Base-by-base conservation (phyloP, 192 early-diverging fungal species). In the Entomortierella chlamydospora region DNA sequence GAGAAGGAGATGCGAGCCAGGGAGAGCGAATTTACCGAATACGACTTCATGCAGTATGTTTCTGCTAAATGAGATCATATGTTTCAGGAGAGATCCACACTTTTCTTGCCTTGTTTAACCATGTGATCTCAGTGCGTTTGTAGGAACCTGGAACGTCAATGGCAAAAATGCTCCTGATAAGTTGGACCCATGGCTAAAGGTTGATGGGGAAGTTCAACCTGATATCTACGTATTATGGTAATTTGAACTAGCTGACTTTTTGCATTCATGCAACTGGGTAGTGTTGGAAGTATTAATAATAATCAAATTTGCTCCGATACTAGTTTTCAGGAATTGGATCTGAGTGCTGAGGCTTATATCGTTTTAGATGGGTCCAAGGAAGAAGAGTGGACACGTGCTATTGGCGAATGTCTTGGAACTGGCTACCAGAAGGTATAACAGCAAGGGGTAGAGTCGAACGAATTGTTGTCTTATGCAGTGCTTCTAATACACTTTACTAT, bases 131-230 rank as follows among this genome's bases (percentile, higher is more conserved):
- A 89, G 85, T 29, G 84, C 91, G 2, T 95, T 96, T 80, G 85
- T 91, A 0, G 95, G 95, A 2, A 95, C 96, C 1, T 98, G 94
- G 91, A 98, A 98, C 74, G 94, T 97, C 28, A 95, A 96, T 72
- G 95, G 94, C 11, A 84, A 86, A 28, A 64, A 82, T 20, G 88
- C 92, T 9, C 79, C 90, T 1, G 82, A 89, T 22, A 79, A 83
- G 12, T 63, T 97, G 28, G 57, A 81, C 7, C 64, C 84, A 12
- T 97, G 94, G 95, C 73, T 96, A 8, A 82, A 81, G 8, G 83
- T 83, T 17, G 83, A 81, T 18, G 64, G 81, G 7, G 63, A 70
- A 8, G 23, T 59, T 25, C 83, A 87, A 30, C 86, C 87, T 15
- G 91, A 93, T 37, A 70, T 95, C 5, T 93, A 91, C 72, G 88